These are phyloP conservation scores for Crucihimalaya himalaica DNA, from an alignment of 345 rosid genomes.

Conservation along the genomic window DNA sequence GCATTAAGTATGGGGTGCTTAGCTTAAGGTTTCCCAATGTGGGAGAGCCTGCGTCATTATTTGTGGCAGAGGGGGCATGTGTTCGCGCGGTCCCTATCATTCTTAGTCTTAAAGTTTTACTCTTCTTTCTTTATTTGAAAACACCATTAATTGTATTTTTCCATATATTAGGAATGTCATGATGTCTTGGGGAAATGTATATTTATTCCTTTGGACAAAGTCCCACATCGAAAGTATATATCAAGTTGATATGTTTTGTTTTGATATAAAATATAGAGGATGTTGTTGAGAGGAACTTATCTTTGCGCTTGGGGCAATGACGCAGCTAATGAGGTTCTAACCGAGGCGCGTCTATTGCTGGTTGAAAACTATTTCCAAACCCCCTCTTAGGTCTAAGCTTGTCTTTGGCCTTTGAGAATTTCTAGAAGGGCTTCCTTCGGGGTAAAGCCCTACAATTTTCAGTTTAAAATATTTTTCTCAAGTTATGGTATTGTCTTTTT, in stretches of 20 bases:
- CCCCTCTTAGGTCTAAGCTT: constrained; percentile 32
- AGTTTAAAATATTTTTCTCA: neutral
- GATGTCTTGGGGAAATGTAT: no score
- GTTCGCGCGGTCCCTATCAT: neutral
- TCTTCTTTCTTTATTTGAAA: no score
- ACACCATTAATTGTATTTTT: no score
- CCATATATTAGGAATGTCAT: no score
- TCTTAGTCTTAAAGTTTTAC: neutral
- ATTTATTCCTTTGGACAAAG: no score
- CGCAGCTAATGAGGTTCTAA: no score
- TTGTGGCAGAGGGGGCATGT: neutral
- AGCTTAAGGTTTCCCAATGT: neutral
- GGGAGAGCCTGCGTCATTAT: constrained; percentile 3
- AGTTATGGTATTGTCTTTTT: neutral
- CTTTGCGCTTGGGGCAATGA: no score
- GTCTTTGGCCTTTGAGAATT: neutral
- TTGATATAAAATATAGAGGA: neutral
- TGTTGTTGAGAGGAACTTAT: neutral
- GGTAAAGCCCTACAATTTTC: neutral
- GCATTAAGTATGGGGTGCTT: neutral
- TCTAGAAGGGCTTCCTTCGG: neutral
- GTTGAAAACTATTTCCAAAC: no score
- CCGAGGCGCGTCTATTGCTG: no score
- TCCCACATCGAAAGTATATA: neutral
- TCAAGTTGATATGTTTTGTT: neutral